A percentile compares a stretch with the other conserved stretches of the same genome.
phyloP scores from a whole-genome alignment of 78 protist species.

The Dictyostelium capitatum region DNA sequence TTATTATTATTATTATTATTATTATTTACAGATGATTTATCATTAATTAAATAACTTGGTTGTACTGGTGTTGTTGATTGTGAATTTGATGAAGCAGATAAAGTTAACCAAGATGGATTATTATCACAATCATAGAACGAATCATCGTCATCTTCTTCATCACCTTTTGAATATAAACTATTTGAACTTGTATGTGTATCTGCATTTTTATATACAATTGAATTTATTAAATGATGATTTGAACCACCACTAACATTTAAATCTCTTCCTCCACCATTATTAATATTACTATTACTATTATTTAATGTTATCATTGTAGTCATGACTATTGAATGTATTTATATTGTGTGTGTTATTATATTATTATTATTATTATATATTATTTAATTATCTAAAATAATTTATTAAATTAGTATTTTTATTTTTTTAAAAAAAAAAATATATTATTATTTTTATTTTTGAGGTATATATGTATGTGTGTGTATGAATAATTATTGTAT shows the following conservation, averaged over 20 bases:
- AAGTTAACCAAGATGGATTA: slow-evolving; percentile 56
- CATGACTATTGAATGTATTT: too few relatives aligned
- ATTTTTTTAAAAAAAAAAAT: too few relatives aligned
- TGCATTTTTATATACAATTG: slow-evolving; percentile 30
- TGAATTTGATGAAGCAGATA: background rate
- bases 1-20: background rate
- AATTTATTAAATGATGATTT: slow-evolving; percentile 8
- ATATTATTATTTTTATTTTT: too few relatives aligned
- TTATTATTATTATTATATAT: background rate
- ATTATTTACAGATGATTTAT: background rate
- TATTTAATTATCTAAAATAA: background rate
- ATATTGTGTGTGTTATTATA: background rate
- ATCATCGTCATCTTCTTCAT: slow-evolving; percentile 67
- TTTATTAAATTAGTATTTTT: background rate
- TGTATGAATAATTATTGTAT: too few relatives aligned
- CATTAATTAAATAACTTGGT: slow-evolving; percentile 34
- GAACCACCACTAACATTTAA: slow-evolving; percentile 8
- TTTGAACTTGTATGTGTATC: slow-evolving; percentile 33
- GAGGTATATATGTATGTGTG: too few relatives aligned
- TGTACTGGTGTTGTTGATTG: slow-evolving; percentile 28
- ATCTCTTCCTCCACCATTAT: background rate
- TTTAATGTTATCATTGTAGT: background rate
- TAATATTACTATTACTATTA: background rate
- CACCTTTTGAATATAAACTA: slow-evolving; percentile 66
- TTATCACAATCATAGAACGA: slow-evolving; percentile 37